Evolutionary conservation across 345 rosid species (phyloP).

Genomic region (Alliaria petiolata): DNA sequence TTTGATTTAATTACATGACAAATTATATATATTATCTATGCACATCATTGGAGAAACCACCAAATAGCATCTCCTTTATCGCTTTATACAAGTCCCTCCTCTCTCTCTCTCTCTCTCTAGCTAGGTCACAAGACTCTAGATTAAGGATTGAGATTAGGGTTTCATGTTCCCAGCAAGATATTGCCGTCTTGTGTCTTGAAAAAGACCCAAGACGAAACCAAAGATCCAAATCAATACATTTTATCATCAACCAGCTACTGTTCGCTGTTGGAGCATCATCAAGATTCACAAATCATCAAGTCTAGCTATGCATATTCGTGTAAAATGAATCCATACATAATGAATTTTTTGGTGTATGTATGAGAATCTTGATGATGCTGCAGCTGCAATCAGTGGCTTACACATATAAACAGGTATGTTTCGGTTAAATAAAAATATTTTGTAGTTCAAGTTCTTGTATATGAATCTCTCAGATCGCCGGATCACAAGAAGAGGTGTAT

Average conservation of each 20-base stretch:
- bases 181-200: neutral
- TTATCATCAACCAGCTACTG: slow-evolving; percentile 46
- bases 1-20: neutral
- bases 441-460: neutral
- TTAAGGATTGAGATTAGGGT: slow-evolving; percentile 24
- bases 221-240: neutral
- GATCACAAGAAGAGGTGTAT: neutral
- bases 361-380: slow-evolving; percentile 99
- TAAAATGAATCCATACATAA: slow-evolving; percentile 5
- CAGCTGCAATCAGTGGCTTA: slow-evolving; percentile 79
- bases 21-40: neutral
- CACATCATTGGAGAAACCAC: slow-evolving; percentile 3
- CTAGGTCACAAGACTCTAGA: neutral
- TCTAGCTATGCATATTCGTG: neutral
- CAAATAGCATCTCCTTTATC: neutral
- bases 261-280: slow-evolving; percentile 83
- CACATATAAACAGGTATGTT: neutral
- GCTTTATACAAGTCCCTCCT: neutral
- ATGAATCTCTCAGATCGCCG: slow-evolving; percentile 16
- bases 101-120: neutral
- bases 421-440: neutral
- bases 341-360: neutral
- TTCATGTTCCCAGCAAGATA: slow-evolving; percentile 1
- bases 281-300: slow-evolving; percentile 66
- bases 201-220: neutral